Conservation (phyloP, 805 yeast species). For the Maudiozyma serrabonitensis region DNA sequence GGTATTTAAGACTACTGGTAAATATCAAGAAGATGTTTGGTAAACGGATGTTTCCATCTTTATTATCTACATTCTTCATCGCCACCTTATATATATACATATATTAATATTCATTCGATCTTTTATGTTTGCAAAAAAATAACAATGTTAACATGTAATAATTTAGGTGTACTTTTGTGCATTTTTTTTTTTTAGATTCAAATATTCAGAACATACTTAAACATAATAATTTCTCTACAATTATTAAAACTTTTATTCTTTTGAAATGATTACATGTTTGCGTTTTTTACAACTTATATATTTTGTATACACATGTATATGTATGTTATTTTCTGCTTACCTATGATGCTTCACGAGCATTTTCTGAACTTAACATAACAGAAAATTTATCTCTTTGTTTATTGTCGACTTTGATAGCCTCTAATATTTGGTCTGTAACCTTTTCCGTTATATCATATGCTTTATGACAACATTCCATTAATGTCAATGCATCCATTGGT, state of each 20-base stretch:
- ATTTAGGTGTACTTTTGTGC: too few relatives aligned
- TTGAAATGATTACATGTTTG: too few relatives aligned
- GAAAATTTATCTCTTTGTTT: conserved; percentile 34
- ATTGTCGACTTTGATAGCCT: conserved; percentile 46
- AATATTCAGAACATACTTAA: too few relatives aligned
- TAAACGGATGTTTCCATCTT: conserved; percentile 25
- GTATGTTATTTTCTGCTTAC: neutral
- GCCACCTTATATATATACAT: too few relatives aligned
- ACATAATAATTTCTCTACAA: too few relatives aligned
- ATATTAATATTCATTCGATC: too few relatives aligned
- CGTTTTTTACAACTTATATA: neutral
- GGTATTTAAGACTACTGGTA: conserved; percentile 70
- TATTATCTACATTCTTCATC: neutral
- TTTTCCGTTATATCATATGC: conserved; percentile 56
- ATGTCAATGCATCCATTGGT: conserved; percentile 60
- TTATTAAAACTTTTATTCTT: too few relatives aligned
- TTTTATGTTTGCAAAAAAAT: too few relatives aligned
- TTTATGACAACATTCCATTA: conserved; percentile 58
- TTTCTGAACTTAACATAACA: conserved; percentile 27
- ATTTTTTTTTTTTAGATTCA: too few relatives aligned
- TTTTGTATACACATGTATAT: neutral
- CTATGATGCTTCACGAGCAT: conserved; percentile 18
- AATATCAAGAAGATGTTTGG: conserved; percentile 98
- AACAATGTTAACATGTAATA: too few relatives aligned
- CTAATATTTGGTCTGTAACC: conserved; percentile 55